Base-by-base conservation (phyloP, 2,329 filamentous ascomycete genomes). In the Neodidymelliopsis sp. region DNA sequence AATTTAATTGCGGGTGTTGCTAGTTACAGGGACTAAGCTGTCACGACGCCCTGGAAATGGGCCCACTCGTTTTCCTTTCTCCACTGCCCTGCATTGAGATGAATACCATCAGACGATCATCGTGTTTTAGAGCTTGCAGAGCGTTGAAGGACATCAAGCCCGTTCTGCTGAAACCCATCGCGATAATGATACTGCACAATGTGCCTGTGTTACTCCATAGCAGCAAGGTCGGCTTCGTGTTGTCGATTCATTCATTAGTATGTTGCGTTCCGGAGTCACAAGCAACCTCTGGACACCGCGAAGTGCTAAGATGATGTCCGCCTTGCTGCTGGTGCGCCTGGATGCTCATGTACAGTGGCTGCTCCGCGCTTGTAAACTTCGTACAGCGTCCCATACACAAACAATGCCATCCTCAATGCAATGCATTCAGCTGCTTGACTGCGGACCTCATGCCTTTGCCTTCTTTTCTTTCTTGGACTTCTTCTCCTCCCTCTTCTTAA, bases 401-500 rank as follows among this genome's bases (percentile, higher is more conserved):
- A 12, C 18, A 38, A 16, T n/a, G 28, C 15, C 23, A 22, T 6
- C 8, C 9, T 13, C 22, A 20, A 29, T 25, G n/a, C 18, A 31
- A 40, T 24, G 40, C 40, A n/a, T n/a, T n/a, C n/a, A n/a, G n/a
- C n/a, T n/a, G n/a, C n/a, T n/a, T n/a, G n/a, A n/a, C n/a, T n/a
- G n/a, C n/a, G n/a, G n/a, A n/a, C n/a, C n/a, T 62, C 62, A 65
- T 25, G 59, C 54, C 18, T 55, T 57, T 6, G 36, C 51, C 39
- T 64, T 70, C 54, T 60, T 71, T 55, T 61, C 65, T 54, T 68
- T 75, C 65, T 58, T 70, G 30, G 65, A 66, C 49, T 72, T 72
- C 49, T 70, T 75, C 52, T 72, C 68, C 49, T 68, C 70, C 41
- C 63, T 70, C 52, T 62, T 69, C 51, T 73, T 70, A n/a, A 63